These are phyloP conservation scores for Malus fusca DNA, from an alignment of 306 rosid genomes.

Conservation along the genomic window DNA sequence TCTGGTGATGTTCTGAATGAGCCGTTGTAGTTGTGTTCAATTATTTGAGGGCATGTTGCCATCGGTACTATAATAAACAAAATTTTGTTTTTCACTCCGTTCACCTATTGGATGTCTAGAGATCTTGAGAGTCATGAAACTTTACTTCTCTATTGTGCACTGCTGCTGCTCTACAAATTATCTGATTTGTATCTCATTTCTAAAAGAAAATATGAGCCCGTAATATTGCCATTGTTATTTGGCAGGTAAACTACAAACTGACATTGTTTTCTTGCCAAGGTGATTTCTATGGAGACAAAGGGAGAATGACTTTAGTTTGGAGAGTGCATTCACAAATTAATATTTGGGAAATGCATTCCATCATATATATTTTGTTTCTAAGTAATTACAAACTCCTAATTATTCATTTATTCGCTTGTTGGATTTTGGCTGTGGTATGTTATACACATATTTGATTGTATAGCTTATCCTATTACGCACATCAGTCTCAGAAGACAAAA, in stretches of 20 bases:
- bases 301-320: neutral
- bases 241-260: neutral
- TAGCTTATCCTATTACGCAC: neutral
- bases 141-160: neutral
- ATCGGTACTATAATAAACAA: too few relatives aligned
- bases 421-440: neutral
- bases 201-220: neutral
- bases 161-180: neutral
- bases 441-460: neutral
- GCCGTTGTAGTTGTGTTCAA: neutral
- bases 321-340: neutral
- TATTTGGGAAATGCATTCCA: neutral
- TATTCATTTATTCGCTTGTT: neutral
- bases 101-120: neutral
- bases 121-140: neutral
- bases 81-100: neutral
- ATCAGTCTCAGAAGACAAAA: neutral
- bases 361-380: neutral
- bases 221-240: neutral
- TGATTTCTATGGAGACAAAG: neutral
- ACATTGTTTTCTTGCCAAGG: neutral
- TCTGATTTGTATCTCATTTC: neutral
- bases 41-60: neutral
- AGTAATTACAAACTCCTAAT: neutral
- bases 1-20: neutral